These are phyloP conservation scores for Dimocarpus longan DNA, from an alignment of 345 rosid species.

Conservation along the genomic window DNA sequence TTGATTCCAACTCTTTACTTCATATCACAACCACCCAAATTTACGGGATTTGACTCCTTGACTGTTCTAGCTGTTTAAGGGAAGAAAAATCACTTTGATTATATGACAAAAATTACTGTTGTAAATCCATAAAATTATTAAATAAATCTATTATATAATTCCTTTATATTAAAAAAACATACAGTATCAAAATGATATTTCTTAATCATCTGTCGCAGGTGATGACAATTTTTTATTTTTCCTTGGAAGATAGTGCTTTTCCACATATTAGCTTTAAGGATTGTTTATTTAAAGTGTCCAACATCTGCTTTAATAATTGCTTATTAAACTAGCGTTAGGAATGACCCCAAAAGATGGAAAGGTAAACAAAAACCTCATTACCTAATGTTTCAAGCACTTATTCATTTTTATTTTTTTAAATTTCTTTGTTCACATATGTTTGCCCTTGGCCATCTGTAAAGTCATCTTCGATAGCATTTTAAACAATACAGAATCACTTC, in stretches of 20 bases:
- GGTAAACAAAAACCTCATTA: not conserved
- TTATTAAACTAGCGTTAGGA: not conserved
- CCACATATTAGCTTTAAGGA: not conserved
- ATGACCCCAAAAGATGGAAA: not conserved
- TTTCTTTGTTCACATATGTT: not conserved
- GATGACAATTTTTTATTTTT: not conserved
- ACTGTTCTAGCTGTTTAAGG: not conserved
- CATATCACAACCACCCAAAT: no score
- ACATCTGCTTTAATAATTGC: constrained; percentile 1
- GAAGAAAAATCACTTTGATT: not conserved
- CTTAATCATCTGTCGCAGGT: no score
- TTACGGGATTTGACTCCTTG: not conserved
- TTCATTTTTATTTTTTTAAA: no score
- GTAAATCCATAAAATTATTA: not conserved
- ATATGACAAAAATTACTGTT: not conserved
- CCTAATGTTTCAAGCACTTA: not conserved
- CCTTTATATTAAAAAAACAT: no score
- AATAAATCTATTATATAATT: not conserved
- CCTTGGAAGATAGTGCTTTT: not conserved
- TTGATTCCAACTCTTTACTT: no score
- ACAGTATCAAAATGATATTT: no score
- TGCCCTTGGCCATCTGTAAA: not conserved
- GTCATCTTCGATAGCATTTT: not conserved
- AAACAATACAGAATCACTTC: not conserved
- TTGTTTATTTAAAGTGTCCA: not conserved